phyloP scores from a whole-genome alignment of 2,329 filamentous ascomycete genomes.

The Aureobasidium sp. region DNA sequence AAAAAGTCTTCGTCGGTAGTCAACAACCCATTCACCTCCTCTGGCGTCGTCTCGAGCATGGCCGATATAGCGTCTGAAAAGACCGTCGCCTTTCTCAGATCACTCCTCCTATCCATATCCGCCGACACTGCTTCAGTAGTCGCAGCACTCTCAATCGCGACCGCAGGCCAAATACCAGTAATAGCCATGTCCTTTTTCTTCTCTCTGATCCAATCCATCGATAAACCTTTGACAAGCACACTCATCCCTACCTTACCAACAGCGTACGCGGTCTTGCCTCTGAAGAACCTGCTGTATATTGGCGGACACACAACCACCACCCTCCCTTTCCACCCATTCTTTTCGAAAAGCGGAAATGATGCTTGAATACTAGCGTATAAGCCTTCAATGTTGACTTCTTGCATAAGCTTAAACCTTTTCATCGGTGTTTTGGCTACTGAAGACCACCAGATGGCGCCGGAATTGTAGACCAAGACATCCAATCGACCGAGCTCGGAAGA shows the following conservation, averaged over 20 bases:
- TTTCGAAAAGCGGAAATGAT: slow-evolving; percentile 57
- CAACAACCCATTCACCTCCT: slow-evolving; percentile 62
- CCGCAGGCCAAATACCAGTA: slow-evolving; percentile 75
- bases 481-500: slow-evolving; percentile 42
- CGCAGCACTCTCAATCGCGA: slow-evolving; percentile 68
- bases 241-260: slow-evolving; percentile 74
- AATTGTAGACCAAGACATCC: slow-evolving; percentile 75
- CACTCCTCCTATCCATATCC: slow-evolving; percentile 23
- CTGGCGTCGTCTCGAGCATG: slow-evolving; percentile 56
- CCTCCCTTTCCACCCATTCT: slow-evolving; percentile 45
- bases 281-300: slow-evolving; percentile 78
- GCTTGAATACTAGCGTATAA: slow-evolving; percentile 67
- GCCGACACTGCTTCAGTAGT: slow-evolving; percentile 47
- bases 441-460: slow-evolving; percentile 80
- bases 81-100: slow-evolving; percentile 45
- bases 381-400: slow-evolving; percentile 66
- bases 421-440: slow-evolving; percentile 61
- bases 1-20: slow-evolving; percentile 78
- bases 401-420: slow-evolving; percentile 55
- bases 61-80: slow-evolving; percentile 74
- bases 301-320: slow-evolving; percentile 76
- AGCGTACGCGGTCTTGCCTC: slow-evolving; percentile 80
- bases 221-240: slow-evolving; percentile 71
- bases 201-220: slow-evolving; percentile 71
- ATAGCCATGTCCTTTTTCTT: slow-evolving; percentile 63